Base-by-base conservation (phyloP, 73 alveolate species). In the Breviolum minutum region DNA sequence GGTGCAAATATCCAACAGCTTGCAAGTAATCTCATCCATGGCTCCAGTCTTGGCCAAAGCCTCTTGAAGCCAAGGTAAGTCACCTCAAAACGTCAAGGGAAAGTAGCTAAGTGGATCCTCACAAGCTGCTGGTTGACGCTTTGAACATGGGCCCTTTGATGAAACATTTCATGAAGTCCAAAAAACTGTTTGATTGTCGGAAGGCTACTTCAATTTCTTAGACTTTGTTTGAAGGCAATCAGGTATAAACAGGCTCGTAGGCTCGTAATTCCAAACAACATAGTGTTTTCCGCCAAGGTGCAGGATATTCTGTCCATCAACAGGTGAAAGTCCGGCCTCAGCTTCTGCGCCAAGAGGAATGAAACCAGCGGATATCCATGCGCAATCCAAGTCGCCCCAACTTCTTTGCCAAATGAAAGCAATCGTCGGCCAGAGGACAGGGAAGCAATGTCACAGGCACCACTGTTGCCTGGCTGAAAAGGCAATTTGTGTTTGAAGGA, bases 31-130 rank as follows among this genome's bases (percentile, higher is more conserved):
- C 84, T 63, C 66, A 24, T 87, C 95, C 24, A 87, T 87, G 7
- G 95, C 95, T 8, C 83, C 95, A 26, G 95, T 87, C 83, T 87
- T 87, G 14, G 83, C 95, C 70, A 87, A 70, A 40, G 95, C 95
- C 19, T 29, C 24, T 70, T 70, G 84, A 19, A 87, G 84, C 95
- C 95, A 87, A 10, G 84, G 63, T 22, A 87, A 64, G 84, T 87
- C 84, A 54, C 95, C 95, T 87, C 68, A 13, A 17, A 19, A 40
- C 54, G 54, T 8, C 54, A 62, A 11, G 74, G 54, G 54, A 40
- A 40, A 40, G 79, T 16, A 73, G 83, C 27, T 26, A 26, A 1
- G 24, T 73, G 83, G n/a, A 1, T 29, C 11, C 83, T 17, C 40
- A 73, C 24, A 17, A 16, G 19, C 83, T 14, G 9, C 24, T 9